Evolutionary conservation across 345 rosid species (phyloP), one percentile per base, ranked within the genome.

Genomic region (Lepidium africanum): DNA sequence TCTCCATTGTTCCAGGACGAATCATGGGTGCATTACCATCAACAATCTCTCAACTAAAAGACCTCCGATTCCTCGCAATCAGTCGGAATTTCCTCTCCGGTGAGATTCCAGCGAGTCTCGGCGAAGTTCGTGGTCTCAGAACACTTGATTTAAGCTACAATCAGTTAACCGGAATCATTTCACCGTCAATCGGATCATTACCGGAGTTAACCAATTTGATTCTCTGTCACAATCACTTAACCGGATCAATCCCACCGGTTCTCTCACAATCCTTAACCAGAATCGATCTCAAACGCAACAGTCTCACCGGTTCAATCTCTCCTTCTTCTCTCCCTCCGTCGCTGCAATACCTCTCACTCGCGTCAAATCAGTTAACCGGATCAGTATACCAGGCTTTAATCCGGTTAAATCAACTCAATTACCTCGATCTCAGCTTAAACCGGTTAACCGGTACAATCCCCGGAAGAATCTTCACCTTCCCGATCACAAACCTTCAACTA

Each of bases 101-200:
- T 5, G 76, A 42, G 38, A 85, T 94, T 12, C 97, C 99, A 14
- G 77, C 86, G 0, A 65, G 71, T 42, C 70, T 94, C 6, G 97
- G 93, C 53, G 83, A 86, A 72, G 70, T 85, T 38, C 83, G 86
- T 15, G 75, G 76, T 63, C 85, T 94, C 37, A 76, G 74, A 70
- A 91, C 97, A 7, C 91, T 91, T 39, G 99, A 91, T 79, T 91
- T 94, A 76, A 89, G 99, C 81, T 89, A 84, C 80, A 94, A 91
- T 71, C 92, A 83, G 81, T 81, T 94, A 48, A 75, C 81, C 54
- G 96, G 97, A 5, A 60, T 25, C 5, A 80, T 94, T 19, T 87
- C 91, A 7, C 80, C 43, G 15, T 75, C 93, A 0, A 74, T 91
- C 69, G 97, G 93, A 17, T 71, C 83, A 1, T 58, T 89, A 45